Conservation (phyloP, 768 basidiomycete genomes). For the Tylopilus vinaceipallidus region DNA sequence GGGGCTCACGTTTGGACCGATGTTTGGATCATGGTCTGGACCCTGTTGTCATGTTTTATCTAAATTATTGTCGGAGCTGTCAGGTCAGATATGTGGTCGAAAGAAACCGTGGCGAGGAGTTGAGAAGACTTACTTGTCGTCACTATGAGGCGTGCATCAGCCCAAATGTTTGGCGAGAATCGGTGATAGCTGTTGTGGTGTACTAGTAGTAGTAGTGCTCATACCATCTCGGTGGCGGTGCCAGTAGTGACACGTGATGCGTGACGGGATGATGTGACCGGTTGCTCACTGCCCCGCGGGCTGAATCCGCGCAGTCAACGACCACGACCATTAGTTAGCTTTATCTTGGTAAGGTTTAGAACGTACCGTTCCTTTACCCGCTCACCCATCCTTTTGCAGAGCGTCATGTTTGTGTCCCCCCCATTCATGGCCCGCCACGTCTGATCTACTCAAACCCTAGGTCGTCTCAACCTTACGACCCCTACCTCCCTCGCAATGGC, state of each 20-base stretch:
- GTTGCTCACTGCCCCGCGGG: conserved; percentile 12
- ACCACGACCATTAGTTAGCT: neutral
- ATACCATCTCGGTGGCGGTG: too few relatives aligned
- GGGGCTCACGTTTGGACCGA: neutral
- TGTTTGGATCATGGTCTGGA: neutral
- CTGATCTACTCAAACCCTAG: conserved; percentile 41
- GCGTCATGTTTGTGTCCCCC: conserved; percentile 27
- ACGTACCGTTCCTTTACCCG: neutral
- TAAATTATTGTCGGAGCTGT: neutral
- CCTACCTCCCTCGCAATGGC: conserved; percentile 89
- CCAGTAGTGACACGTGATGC: conserved; percentile 12
- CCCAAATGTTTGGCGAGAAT: too few relatives aligned
- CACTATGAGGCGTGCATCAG: too few relatives aligned
- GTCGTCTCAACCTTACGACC: conserved; percentile 99
- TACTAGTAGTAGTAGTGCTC: too few relatives aligned
- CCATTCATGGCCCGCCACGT: conserved; percentile 2
- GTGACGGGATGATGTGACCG: conserved; percentile 20
- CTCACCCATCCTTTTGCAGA: conserved; percentile 9
- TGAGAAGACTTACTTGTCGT: neutral
- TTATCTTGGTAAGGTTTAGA: conserved; percentile 21
- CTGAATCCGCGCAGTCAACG: conserved; percentile 21
- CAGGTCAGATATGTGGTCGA: neutral
- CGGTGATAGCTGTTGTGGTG: too few relatives aligned
- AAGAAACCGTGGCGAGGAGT: neutral
- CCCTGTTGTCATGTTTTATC: neutral